A percentile compares a stretch with the other conserved stretches of the same genome.
Evolutionary conservation across 1,139 yeast genomes (phyloP).

Genomic region (Yamadazyma diospyri): DNA sequence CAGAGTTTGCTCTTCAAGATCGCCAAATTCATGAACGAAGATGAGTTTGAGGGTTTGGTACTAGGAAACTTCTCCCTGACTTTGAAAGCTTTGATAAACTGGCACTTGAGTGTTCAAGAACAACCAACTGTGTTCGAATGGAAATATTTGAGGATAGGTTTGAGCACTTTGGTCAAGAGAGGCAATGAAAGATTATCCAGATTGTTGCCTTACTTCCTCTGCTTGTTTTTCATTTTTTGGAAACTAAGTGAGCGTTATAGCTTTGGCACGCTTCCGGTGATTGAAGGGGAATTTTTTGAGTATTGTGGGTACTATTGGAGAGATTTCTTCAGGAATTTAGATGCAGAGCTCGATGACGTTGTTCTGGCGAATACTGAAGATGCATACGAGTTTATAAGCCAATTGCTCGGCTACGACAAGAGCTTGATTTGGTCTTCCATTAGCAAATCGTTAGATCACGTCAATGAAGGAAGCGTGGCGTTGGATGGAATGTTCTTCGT

Average conservation of each 20-base stretch:
- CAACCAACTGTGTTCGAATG: slow-evolving; percentile 16
- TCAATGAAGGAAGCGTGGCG: background rate
- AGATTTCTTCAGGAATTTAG: slow-evolving; percentile 7
- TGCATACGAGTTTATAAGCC: slow-evolving; percentile 7
- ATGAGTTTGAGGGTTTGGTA: background rate
- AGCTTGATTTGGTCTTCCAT: slow-evolving; percentile 11
- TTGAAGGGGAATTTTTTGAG: slow-evolving; percentile 5
- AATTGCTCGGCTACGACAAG: slow-evolving; percentile 8
- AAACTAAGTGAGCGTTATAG: slow-evolving; percentile 10
- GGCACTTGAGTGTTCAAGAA: slow-evolving; percentile 34
- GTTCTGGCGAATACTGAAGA: slow-evolving; percentile 6
- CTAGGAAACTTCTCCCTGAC: slow-evolving; percentile 18
- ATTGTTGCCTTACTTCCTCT: slow-evolving; percentile 20
- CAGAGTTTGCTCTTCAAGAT: slow-evolving; percentile 18
- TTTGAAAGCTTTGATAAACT: slow-evolving; percentile 24
- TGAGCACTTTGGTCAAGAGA: slow-evolving; percentile 11
- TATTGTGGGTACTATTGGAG: slow-evolving; percentile 12
- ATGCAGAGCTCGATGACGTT: slow-evolving; percentile 7
- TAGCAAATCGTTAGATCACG: background rate
- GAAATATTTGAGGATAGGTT: slow-evolving; percentile 12
- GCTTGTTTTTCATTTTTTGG: slow-evolving; percentile 18
- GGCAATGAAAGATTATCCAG: slow-evolving; percentile 5
- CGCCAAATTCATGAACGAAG: slow-evolving; percentile 13
- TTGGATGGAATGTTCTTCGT: slow-evolving; percentile 13
- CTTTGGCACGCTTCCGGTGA: background rate